phyloP scores from a whole-genome alignment of 1,284 basidiomycete genomes.

The Fomitopsis betulina region DNA sequence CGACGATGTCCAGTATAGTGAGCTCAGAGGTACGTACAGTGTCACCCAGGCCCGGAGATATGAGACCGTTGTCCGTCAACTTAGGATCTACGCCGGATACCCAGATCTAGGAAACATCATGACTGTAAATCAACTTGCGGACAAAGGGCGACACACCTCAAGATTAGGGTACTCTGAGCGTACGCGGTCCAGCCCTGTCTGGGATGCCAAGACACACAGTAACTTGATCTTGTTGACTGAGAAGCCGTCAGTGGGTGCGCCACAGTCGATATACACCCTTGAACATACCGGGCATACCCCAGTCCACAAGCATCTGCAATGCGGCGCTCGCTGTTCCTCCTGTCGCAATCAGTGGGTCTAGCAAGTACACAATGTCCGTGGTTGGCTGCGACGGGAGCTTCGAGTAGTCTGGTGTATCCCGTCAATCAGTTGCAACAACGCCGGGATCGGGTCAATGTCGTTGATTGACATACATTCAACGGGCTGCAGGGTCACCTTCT shows the following conservation, averaged over 20 bases:
- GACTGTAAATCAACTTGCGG: background rate
- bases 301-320: slow-evolving; percentile 78
- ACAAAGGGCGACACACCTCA: slow-evolving; percentile 47
- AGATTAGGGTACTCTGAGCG: slow-evolving; percentile 69
- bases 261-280: background rate
- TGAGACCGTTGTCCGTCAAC: slow-evolving; percentile 71
- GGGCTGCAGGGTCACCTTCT: slow-evolving; percentile 87
- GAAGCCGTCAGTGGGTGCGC: slow-evolving; percentile 1
- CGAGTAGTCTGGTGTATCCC: slow-evolving; percentile 68
- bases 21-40: slow-evolving; percentile 42
- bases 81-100: slow-evolving; percentile 75
- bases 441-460: background rate
- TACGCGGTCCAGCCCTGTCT: slow-evolving; percentile 71
- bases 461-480: slow-evolving; percentile 71
- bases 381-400: slow-evolving; percentile 80
- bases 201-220: slow-evolving; percentile 77
- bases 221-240: slow-evolving; percentile 77
- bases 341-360: slow-evolving; percentile 92
- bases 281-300: slow-evolving; percentile 67
- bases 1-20: background rate
- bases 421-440: background rate
- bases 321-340: slow-evolving; percentile 92
- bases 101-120: slow-evolving; percentile 59
- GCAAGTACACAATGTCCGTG: slow-evolving; percentile 79
- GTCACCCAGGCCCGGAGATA: slow-evolving; percentile 86